Conservation (phyloP, 2,329 filamentous ascomycete genomes). For the Xylariales sp. region DNA sequence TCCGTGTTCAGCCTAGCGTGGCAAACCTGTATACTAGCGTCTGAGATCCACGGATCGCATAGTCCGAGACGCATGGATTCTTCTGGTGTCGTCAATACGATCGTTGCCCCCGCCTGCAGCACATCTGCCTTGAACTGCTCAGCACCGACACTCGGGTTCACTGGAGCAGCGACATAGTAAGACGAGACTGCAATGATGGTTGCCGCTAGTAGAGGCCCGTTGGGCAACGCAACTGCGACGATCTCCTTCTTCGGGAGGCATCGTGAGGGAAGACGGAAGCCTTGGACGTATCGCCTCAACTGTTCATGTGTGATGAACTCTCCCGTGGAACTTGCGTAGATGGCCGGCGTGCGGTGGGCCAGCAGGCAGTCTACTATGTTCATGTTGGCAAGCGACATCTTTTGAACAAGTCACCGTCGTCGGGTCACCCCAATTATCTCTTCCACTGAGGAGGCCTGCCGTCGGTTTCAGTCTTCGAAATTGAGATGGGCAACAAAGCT, state of each 20-base stretch:
- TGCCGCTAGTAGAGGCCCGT: slow-evolving; percentile 48
- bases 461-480: slow-evolving; percentile 1
- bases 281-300: slow-evolving; percentile 3
- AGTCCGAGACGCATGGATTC: slow-evolving; percentile 37
- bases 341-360: slow-evolving; percentile 4
- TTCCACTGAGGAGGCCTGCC: neutral
- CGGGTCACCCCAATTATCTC: slow-evolving; percentile 5
- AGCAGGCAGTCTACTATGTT: slow-evolving; percentile 5
- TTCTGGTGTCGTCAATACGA: slow-evolving; percentile 38
- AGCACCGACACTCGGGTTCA: slow-evolving; percentile 42
- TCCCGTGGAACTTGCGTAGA: slow-evolving; percentile 3
- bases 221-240: slow-evolving; percentile 47
- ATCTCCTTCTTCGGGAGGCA: slow-evolving; percentile 30
- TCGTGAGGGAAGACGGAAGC: slow-evolving; percentile 5
- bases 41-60: slow-evolving; percentile 11
- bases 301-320: slow-evolving; percentile 7
- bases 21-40: slow-evolving; percentile 32
- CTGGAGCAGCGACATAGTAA: slow-evolving; percentile 47
- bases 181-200: slow-evolving; percentile 43
- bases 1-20: slow-evolving; percentile 32
- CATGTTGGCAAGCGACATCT: slow-evolving; percentile 4
- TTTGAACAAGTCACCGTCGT: neutral
- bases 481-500: neutral
- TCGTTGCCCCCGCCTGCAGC: slow-evolving; percentile 38
- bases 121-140: slow-evolving; percentile 49